A percentile compares a stretch with the other conserved stretches of the same genome.
Evolutionary conservation across 169 alveolate genomes (phyloP).

Genomic region (Condylostoma magnum): DNA sequence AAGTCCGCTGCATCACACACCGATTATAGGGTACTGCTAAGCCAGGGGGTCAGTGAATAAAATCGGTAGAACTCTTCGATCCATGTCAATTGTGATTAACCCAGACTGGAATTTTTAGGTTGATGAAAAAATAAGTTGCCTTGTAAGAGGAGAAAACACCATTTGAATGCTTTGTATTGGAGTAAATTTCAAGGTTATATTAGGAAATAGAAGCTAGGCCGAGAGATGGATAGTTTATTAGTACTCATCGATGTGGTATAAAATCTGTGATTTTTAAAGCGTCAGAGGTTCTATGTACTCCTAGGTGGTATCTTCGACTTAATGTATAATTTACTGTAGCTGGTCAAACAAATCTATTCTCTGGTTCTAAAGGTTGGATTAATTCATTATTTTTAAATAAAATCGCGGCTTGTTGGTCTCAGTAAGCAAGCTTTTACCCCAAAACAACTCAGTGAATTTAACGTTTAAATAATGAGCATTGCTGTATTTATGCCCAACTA

Average conservation of each 20-base stretch:
- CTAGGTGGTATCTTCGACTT: neutral
- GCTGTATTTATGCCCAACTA: neutral
- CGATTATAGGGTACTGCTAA: conserved; percentile 2
- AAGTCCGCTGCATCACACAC: neutral
- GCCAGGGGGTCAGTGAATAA: neutral
- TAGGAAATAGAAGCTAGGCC: neutral
- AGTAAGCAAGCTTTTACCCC: conserved; percentile 9
- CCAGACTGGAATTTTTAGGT: neutral
- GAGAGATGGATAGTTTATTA: neutral
- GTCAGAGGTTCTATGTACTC: conserved; percentile 1
- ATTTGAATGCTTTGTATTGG: neutral
- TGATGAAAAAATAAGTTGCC: neutral
- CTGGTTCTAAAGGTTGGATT: neutral
- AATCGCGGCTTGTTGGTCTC: neutral
- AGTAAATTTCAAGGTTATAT: conserved; percentile 7
- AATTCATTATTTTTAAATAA: neutral
- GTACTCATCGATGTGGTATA: neutral
- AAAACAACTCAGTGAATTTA: neutral
- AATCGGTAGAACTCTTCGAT: neutral
- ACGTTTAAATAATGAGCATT: neutral
- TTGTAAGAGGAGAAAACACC: neutral
- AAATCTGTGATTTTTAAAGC: neutral
- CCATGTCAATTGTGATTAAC: conserved; percentile 1
- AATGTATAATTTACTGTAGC: neutral
- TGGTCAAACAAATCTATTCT: neutral